Percentiles rank a stretch among this genome's conserved stretches.
Evolutionary conservation across 306 rosid species (phyloP).

Genomic region (Mimosa pudica): DNA sequence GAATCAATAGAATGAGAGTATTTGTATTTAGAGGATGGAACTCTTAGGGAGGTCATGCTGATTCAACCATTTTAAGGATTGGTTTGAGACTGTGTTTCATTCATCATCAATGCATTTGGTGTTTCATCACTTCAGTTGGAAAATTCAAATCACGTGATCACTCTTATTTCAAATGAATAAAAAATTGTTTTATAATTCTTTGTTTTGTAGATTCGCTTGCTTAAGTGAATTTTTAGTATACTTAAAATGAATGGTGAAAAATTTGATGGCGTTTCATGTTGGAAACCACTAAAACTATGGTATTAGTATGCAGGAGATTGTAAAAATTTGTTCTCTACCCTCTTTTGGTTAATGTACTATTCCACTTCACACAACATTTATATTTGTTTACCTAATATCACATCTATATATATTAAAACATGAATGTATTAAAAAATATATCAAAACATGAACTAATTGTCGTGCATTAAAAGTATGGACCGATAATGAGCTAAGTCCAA

Average conservation of each 20-base stretch:
- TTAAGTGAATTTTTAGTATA: not conserved
- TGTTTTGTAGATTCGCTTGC: not conserved
- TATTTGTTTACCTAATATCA: too few species aligned
- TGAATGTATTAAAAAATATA: too few species aligned
- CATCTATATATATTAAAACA: too few species aligned
- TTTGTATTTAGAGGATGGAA: constrained; percentile 39
- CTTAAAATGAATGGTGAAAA: not conserved
- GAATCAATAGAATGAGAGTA: not conserved
- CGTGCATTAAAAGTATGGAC: too few species aligned
- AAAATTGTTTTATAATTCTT: not conserved
- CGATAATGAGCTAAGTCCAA: too few species aligned
- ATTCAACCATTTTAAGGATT: constrained; percentile 31
- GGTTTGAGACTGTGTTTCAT: not conserved
- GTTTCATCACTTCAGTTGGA: constrained; percentile 42
- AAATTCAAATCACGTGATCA: constrained; percentile 50
- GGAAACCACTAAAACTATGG: not conserved
- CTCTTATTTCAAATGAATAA: not conserved
- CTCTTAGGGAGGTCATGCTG: constrained; percentile 42
- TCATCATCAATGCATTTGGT: constrained; percentile 32
- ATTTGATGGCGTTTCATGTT: not conserved
- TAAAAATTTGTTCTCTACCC: not conserved
- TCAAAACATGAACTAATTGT: too few species aligned
- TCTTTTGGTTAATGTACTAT: too few species aligned
- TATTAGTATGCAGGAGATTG: not conserved
- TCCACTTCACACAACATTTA: too few species aligned